Conservation (phyloP, 2,329 filamentous ascomycete genomes). For the Emmonsiellopsis sp. region DNA sequence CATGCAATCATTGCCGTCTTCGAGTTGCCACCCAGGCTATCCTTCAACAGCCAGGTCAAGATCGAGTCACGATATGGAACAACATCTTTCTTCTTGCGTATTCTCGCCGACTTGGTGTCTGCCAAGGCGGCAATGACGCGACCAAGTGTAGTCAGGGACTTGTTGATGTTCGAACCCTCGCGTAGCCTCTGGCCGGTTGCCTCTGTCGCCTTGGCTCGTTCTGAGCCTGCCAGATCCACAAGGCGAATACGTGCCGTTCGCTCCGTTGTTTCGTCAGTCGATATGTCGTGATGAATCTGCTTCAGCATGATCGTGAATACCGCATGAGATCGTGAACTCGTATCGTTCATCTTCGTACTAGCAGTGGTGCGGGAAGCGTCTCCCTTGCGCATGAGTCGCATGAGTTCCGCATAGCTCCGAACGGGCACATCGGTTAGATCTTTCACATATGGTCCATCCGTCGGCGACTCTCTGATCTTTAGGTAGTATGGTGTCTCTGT, state of each 20-base stretch:
- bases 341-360: slow-evolving; percentile 99
- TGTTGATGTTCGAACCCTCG: slow-evolving; percentile 98
- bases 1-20: slow-evolving; percentile 99
- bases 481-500: slow-evolving; percentile 80
- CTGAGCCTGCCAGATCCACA: slow-evolving; percentile 89
- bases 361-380: slow-evolving; percentile 82
- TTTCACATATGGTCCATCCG: slow-evolving; percentile 93
- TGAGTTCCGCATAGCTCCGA: slow-evolving; percentile 74
- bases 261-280: slow-evolving; percentile 96
- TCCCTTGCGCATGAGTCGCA: slow-evolving; percentile 82
- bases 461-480: slow-evolving; percentile 92
- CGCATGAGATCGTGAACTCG: slow-evolving; percentile 87
- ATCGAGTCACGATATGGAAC: slow-evolving; percentile 91
- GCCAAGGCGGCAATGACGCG: slow-evolving; percentile 90
- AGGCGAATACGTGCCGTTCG: slow-evolving; percentile 86
- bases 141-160: slow-evolving; percentile 89
- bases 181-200: slow-evolving; percentile 83
- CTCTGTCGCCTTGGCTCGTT: slow-evolving; percentile 90
- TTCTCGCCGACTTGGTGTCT: slow-evolving; percentile 55
- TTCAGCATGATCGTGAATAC: slow-evolving; percentile 98
- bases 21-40: slow-evolving; percentile 89
- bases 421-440: slow-evolving; percentile 91
- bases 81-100: slow-evolving; percentile 58
- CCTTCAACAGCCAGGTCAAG: slow-evolving; percentile 80
- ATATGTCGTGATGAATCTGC: slow-evolving; percentile 95